These are phyloP conservation scores for Daldinia childiae DNA, from an alignment of 495 filamentous ascomycete genomes.

Conservation along the genomic window DNA sequence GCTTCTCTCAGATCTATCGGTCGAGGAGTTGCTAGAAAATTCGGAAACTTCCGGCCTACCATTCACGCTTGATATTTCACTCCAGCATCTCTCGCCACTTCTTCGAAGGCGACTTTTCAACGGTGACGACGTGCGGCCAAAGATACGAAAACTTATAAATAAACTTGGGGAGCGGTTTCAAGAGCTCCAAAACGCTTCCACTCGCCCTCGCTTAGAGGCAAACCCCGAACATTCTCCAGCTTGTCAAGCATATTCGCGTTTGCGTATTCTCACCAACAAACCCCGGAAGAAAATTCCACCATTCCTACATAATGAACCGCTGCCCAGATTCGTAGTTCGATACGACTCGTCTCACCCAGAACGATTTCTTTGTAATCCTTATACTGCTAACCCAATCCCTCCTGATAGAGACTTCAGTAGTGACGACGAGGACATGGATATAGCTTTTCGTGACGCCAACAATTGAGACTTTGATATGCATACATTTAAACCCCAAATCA, in stretches of 20 bases:
- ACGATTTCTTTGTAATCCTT: conserved; percentile 5
- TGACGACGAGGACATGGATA: conserved; percentile 28
- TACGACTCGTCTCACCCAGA: conserved; percentile 25
- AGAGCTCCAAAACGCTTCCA: conserved; percentile 5
- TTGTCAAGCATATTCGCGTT: conserved; percentile 5
- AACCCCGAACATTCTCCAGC: neutral
- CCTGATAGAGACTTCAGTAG: conserved; percentile 19
- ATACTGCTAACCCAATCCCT: neutral
- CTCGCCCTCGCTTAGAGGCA: neutral
- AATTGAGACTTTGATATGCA: neutral
- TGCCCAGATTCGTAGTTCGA: conserved; percentile 20
- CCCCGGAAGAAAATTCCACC: conserved; percentile 10
- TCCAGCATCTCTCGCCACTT: conserved; percentile 2
- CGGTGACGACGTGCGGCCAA: neutral
- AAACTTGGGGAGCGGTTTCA: conserved; percentile 5
- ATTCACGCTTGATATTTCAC: conserved; percentile 26
- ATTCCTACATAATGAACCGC: conserved; percentile 13
- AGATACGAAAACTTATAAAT: neutral
- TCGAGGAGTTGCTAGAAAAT: conserved; percentile 16
- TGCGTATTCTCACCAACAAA: conserved; percentile 26
- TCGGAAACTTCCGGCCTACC: conserved; percentile 6
- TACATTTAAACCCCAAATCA: neutral
- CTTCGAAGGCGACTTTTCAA: neutral
- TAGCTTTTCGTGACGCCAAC: conserved; percentile 9
- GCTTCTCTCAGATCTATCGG: conserved; percentile 4